Conservation (phyloP, 495 filamentous ascomycete genomes). For the Daldinia grandis region DNA sequence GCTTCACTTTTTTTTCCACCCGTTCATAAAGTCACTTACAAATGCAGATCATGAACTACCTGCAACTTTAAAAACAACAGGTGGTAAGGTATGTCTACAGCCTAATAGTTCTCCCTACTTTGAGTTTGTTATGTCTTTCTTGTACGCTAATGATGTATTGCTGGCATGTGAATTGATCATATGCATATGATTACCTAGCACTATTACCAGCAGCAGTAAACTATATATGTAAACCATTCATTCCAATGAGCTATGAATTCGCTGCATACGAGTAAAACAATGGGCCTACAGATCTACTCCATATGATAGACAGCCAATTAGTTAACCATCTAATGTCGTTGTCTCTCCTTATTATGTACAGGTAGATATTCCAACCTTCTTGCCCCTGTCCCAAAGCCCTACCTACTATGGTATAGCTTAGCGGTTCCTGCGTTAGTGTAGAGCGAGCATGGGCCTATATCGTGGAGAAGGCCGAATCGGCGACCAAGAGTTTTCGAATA, state of each 20-base stretch:
- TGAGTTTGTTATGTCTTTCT: conserved; percentile 29
- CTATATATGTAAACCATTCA: conserved; percentile 3
- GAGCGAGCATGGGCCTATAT: conserved; percentile 18
- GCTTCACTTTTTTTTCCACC: neutral
- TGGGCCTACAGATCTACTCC: neutral
- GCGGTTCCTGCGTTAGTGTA: conserved; percentile 38
- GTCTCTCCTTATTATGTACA: neutral
- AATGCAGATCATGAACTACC: neutral
- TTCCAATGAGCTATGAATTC: conserved; percentile 12
- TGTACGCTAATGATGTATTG: conserved; percentile 9
- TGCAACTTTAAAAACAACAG: neutral
- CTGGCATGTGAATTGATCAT: conserved; percentile 27
- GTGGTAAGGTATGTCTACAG: neutral
- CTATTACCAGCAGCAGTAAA: conserved; percentile 13
- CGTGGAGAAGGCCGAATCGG: conserved; percentile 17
- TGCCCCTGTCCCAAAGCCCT: conserved; percentile 4
- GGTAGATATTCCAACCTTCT: conserved; percentile 8
- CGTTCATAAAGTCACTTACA: neutral
- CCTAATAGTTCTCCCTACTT: neutral
- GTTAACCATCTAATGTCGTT: neutral
- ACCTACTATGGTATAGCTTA: conserved; percentile 16
- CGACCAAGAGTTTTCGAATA: conserved; percentile 15
- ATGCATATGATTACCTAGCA: conserved; percentile 5
- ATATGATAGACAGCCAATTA: neutral
- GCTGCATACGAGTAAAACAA: conserved; percentile 1